These are phyloP conservation scores for Crithidia expoeki DNA, from an alignment of 208 protist genomes.

Conservation along the genomic window DNA sequence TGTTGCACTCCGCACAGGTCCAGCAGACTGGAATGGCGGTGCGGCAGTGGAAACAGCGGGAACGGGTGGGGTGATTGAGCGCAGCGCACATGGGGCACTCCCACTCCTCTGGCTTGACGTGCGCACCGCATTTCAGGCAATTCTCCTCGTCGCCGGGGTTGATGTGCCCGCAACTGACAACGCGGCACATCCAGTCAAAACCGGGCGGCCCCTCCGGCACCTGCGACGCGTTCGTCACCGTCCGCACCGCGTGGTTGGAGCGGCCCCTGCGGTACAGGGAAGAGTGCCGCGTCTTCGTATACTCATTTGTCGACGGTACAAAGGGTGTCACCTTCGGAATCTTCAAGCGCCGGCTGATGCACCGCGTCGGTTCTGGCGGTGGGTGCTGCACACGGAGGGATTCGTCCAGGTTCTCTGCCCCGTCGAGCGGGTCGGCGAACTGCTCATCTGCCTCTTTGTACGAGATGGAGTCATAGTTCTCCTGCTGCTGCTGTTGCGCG, in stretches of 20 bases:
- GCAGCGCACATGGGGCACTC: conserved; percentile 81
- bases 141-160: conserved; percentile 82
- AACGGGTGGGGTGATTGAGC: conserved; percentile 77
- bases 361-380: neutral
- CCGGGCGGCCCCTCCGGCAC: conserved; percentile 61
- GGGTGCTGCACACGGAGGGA: conserved; percentile 1
- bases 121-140: conserved; percentile 63
- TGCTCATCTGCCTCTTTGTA: conserved; percentile 69
- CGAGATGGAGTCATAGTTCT: conserved; percentile 68
- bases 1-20: conserved; percentile 60
- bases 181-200: conserved; percentile 91
- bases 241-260: neutral
- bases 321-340: conserved; percentile 22
- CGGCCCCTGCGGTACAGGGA: conserved; percentile 4
- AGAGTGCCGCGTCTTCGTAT: conserved; percentile 26
- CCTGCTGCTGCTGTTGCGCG: conserved; percentile 47
- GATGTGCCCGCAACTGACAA: conserved; percentile 56
- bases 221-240: conserved; percentile 5
- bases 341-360: conserved; percentile 7
- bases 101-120: conserved; percentile 75
- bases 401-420: conserved; percentile 35
- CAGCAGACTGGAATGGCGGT: conserved; percentile 74
- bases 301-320: neutral
- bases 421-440: conserved; percentile 55
- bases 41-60: conserved; percentile 79